Percentiles rank a stretch among this genome's conserved stretches.
phyloP scores from a whole-genome alignment of 2,329 filamentous ascomycete species.

The Biscogniauxia sp. region DNA sequence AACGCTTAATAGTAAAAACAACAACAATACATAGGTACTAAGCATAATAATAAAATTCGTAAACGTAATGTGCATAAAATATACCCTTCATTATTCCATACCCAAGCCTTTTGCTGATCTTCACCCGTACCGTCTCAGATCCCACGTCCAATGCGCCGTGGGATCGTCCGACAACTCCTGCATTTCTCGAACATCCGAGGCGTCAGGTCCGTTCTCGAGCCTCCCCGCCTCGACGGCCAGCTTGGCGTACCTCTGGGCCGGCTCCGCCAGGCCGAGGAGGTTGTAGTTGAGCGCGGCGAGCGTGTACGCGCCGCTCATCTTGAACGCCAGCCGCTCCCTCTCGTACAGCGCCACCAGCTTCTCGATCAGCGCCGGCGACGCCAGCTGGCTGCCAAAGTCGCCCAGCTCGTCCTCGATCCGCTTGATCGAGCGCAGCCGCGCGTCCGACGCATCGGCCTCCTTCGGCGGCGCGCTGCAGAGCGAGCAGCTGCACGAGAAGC shows the following conservation, averaged over 20 bases:
- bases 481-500: slow-evolving; percentile 39
- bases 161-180: slow-evolving; percentile 30
- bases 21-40: no score
- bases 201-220: slow-evolving; percentile 36
- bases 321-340: slow-evolving; percentile 36
- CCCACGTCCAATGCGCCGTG: slow-evolving; percentile 28
- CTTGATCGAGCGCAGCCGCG: slow-evolving; percentile 29
- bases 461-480: slow-evolving; percentile 31
- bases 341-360: slow-evolving; percentile 34
- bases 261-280: slow-evolving; percentile 28
- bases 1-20: no score
- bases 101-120: neutral
- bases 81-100: no score
- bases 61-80: no score
- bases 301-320: slow-evolving; percentile 38
- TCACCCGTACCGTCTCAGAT: slow-evolving; percentile 3
- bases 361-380: slow-evolving; percentile 29
- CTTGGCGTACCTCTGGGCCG: slow-evolving; percentile 33
- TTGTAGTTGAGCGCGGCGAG: slow-evolving; percentile 39
- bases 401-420: slow-evolving; percentile 27
- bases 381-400: slow-evolving; percentile 11
- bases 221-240: slow-evolving; percentile 33
- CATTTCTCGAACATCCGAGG: slow-evolving; percentile 34
- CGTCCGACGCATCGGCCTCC: slow-evolving; percentile 30
- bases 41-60: no score